Base-by-base conservation (phyloP, 1,284 basidiomycete species). In the Neolentinus lepideus region DNA sequence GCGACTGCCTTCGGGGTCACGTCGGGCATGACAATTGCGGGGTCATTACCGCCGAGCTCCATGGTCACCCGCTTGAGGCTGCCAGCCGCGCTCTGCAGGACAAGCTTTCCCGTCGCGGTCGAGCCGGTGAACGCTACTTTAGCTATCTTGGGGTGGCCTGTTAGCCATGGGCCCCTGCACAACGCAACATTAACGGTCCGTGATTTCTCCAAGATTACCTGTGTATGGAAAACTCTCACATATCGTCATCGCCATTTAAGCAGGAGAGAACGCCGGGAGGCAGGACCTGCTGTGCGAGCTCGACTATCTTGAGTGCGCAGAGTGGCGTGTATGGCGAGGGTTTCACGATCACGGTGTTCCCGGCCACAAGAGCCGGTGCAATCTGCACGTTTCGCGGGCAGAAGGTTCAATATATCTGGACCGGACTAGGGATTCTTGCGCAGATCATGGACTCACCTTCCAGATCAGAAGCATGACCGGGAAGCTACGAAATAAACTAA, bases 291-390 rank as follows among this genome's bases (percentile, higher is more conserved):
- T 62, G 61, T 2, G 59, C 60, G 25, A 57, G 54, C 46, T 62
- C 61, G 31, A 62, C 45, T 29, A 62, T 54, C 36, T 60, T 60
- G 14, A 59, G 24, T 21, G 54, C 38, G 29, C 52, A 24, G 26
- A 60, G 55, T 1, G 61, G 61, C 10, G 59, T 51, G 3, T 43
- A 56, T n/a, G 60, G 60, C 1, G 60, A 58, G 4, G 60, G 75
- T 72, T 84, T 81, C 60, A 82, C 67, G 62, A 83, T 75, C 60
- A 83, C 70, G 56, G 73, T 73, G 73, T 78, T 79, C 55, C 80
- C 80, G 29, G 73, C 68, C 12, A 80, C 77, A 50, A 82, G 70
- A 11, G 79, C 78, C 21, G 80, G 80, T n/a, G 71, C 79, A 58
- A 81, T 60, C 69, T 81, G 75, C 21, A 1, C 53, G 57, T 51